A percentile compares a stretch with the other conserved stretches of the same genome.
Conservation (phyloP, 352 stramenopile genomes). For the Phytophthora kernoviae region DNA sequence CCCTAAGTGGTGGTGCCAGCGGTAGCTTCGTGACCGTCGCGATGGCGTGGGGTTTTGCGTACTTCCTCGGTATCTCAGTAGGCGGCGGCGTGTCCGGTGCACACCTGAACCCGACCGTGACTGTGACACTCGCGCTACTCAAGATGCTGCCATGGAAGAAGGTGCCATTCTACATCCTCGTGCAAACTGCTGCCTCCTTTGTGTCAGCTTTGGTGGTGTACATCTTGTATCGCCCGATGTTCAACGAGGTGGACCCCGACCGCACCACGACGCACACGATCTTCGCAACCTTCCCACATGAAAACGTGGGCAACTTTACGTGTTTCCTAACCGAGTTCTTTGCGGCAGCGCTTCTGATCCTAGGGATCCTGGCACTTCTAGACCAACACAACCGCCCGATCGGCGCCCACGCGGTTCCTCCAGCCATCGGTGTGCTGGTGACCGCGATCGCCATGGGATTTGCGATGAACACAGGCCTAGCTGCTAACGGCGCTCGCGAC, state of each 20-base stretch:
- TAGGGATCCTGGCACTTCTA: conserved; percentile 31
- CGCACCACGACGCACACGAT: conserved; percentile 29
- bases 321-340: conserved; percentile 45
- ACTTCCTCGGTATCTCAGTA: conserved; percentile 44
- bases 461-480: conserved; percentile 32
- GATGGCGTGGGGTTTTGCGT: conserved; percentile 45
- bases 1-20: conserved; percentile 17
- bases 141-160: conserved; percentile 39
- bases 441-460: conserved; percentile 29
- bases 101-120: conserved; percentile 37
- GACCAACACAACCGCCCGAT: conserved; percentile 41
- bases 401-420: conserved; percentile 14
- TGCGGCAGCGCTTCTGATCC: conserved; percentile 32
- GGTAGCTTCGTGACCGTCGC: conserved; percentile 35
- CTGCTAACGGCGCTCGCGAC: conserved; percentile 45
- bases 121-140: conserved; percentile 30
- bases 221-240: conserved; percentile 40
- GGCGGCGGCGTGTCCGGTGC: conserved; percentile 33
- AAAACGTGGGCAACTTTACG: conserved; percentile 33
- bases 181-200: conserved; percentile 35
- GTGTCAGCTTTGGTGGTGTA: conserved; percentile 34
- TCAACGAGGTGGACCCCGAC: conserved; percentile 43
- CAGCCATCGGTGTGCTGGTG: conserved; percentile 23
- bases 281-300: conserved; percentile 43
- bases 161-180: conserved; percentile 36